Base-by-base conservation (phyloP, 495 filamentous ascomycete species). In the Neurospora cerealis region DNA sequence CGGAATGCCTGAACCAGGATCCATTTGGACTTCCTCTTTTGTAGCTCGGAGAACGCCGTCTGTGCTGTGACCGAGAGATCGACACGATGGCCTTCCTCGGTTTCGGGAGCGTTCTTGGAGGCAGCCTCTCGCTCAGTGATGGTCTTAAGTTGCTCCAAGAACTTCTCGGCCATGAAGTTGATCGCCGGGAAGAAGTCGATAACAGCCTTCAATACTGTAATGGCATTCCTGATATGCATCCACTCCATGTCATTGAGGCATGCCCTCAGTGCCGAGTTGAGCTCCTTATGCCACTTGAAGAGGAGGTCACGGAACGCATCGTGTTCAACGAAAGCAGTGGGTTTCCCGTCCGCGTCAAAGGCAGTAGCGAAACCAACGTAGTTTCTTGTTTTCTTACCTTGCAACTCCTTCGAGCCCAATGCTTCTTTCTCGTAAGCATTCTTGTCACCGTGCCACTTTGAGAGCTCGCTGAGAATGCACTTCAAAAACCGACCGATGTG, bases 191-290 rank as follows among this genome's bases (percentile, higher is more conserved):
- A 98, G 77, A 89, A 85, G 38, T 92, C 88, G 40, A 91, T 86
- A 46, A 96, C 86, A 8, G 89, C 87, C 79, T 96, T 97, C 71
- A 98, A 85, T n/a, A 98, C 84, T 72, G 91, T 94, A 76, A 98
- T 96, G 40, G 94, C 93, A 79, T 99, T 99, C 15, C 93, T 89
- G 79, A 98, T 97, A 80, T 97, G 94, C 94, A 97, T 98, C 87
- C 96, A 99, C 79, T 99, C 95, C 74, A 87, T 89, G 15, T 90
- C 89, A 19, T 88, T 87, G 36, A 98, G 86, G 80, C 95, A 97
- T 24, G 84, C 86, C 77, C 93, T 93, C 60, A 99, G 81, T 3
- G 94, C 93, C 21, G 81, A 85, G 77, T 89, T 89, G 39, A 99
- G 83, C 37, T 90, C 86, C 48, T 90, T 89, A 81, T 99, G 96